These are phyloP conservation scores for Trichomonas tenax DNA, from an alignment of 208 protist genomes.

Conservation along the genomic window DNA sequence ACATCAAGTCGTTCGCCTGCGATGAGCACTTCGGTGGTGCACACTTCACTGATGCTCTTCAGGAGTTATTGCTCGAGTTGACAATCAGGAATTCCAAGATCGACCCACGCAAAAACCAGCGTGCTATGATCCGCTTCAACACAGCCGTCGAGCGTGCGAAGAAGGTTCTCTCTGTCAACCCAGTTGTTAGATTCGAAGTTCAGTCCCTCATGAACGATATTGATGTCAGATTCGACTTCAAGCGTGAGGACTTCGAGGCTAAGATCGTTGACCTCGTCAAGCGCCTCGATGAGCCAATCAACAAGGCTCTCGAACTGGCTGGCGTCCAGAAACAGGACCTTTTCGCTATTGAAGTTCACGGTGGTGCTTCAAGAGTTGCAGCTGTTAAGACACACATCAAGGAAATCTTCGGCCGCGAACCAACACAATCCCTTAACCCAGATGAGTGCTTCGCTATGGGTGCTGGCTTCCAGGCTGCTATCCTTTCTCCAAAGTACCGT, in stretches of 20 bases:
- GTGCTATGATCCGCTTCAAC: slow-evolving; percentile 23
- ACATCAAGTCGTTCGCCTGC: slow-evolving; percentile 21
- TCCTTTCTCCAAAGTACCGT: neutral
- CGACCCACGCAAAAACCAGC: slow-evolving; percentile 26
- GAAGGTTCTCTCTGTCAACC: slow-evolving; percentile 30
- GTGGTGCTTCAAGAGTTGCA: slow-evolving; percentile 27
- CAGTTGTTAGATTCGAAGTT: slow-evolving; percentile 25
- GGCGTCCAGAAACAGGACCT: slow-evolving; percentile 28
- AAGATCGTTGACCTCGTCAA: neutral
- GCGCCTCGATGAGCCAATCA: slow-evolving; percentile 28
- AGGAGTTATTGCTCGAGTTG: slow-evolving; percentile 10
- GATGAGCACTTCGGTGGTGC: slow-evolving; percentile 27
- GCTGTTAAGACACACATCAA: slow-evolving; percentile 13
- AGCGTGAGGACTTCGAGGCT: slow-evolving; percentile 28
- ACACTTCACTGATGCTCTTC: slow-evolving; percentile 22
- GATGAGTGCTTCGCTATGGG: neutral
- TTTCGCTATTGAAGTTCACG: slow-evolving; percentile 30
- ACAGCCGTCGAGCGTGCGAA: slow-evolving; percentile 22
- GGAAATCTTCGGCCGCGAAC: slow-evolving; percentile 12
- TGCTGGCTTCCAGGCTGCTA: slow-evolving; percentile 12
- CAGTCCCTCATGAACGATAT: slow-evolving; percentile 33
- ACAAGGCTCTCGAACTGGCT: slow-evolving; percentile 4
- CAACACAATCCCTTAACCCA: neutral
- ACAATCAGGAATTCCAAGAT: slow-evolving; percentile 25
- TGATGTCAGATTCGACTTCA: slow-evolving; percentile 27